Evolutionary conservation across 2,329 filamentous ascomycete species (phyloP).

Genomic region (Colletotrichum liaoningense): DNA sequence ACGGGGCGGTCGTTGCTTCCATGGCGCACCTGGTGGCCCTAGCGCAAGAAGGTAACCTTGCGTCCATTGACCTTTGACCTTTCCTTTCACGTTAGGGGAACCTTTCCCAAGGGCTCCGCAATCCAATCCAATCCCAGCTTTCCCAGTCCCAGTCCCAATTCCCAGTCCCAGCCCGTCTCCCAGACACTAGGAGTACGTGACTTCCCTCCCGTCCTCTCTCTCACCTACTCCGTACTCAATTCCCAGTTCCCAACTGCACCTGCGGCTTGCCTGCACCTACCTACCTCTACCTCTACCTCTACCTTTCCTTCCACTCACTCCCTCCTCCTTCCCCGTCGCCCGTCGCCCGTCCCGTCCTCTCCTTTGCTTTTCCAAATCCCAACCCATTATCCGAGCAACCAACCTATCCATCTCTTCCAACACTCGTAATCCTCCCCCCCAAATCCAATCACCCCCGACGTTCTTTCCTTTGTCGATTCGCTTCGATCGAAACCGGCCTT

Average conservation of each 20-base stretch:
- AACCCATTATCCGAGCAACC: conserved; percentile 34
- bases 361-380: conserved; percentile 37
- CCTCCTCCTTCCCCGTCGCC: conserved; percentile 25
- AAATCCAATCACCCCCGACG: conserved; percentile 34
- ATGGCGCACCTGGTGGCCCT: conserved; percentile 28
- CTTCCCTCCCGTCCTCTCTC: background rate
- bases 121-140: conserved; percentile 28
- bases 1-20: conserved; percentile 18
- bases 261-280: conserved; percentile 9
- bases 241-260: conserved; percentile 1
- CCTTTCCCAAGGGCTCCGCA: conserved; percentile 31
- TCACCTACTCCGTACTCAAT: background rate
- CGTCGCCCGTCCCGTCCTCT: conserved; percentile 32
- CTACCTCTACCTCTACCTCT: too few species aligned
- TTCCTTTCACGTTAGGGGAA: conserved; percentile 35
- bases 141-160: conserved; percentile 9
- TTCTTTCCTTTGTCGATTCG: conserved; percentile 39
- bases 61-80: conserved; percentile 21
- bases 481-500: conserved; percentile 37
- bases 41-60: conserved; percentile 31
- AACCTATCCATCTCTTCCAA: conserved; percentile 31
- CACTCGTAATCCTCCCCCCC: conserved; percentile 26
- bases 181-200: background rate
- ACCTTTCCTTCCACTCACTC: conserved; percentile 3
- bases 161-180: background rate